Evolutionary conservation across 2,329 filamentous ascomycete genomes (phyloP), one percentile per base, ranked within the genome.

Genomic region (Fonsecaea nubica): DNA sequence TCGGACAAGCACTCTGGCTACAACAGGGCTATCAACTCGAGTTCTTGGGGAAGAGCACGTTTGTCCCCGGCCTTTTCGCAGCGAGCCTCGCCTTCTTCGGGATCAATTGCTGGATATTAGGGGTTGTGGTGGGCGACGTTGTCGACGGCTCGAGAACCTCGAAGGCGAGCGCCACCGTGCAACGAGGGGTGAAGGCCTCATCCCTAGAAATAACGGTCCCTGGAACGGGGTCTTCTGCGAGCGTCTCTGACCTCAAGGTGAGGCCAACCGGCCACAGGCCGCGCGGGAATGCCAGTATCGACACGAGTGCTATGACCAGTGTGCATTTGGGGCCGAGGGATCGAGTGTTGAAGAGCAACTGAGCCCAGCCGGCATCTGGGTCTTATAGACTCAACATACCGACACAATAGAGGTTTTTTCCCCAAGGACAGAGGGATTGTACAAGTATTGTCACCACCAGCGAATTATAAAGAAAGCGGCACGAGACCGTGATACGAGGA

Each of bases 61-160:
- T 97, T 75, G 85, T 92, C 9, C 93, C 93, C 0, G 93, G 93
- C 0, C 81, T 99, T 1, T 98, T 92, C 87, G 70, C 86, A 0
- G 84, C 92, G 0, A 90, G 91, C 0, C 77, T 96, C 13, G 80
- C 80, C 0, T 98, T 99, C 80, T 98, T 97, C 76, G 77, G 88
- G 1, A 86, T 93, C 15, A 98, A 99, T 76, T 89, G 89, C 72
- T 96, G 92, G 88, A 92, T 98, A 62, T 76, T 99, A 45, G 91
- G 92, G 0, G 82, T 96, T 55, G 88, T 98, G 52, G 85, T 97
- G 6, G 76, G 77, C 1, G 95, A 98, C 77, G 64, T 65, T 12
- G 61, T 62, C 21, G 36, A 55, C 10, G 65, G 48, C 48, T 50
- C 35, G 2, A 10, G 13, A 12, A 30, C 12, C 10, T 40, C 45